Evolutionary conservation across 805 yeast species (phyloP), one percentile per base, ranked within the genome.

Genomic region (Candida chilensis): DNA sequence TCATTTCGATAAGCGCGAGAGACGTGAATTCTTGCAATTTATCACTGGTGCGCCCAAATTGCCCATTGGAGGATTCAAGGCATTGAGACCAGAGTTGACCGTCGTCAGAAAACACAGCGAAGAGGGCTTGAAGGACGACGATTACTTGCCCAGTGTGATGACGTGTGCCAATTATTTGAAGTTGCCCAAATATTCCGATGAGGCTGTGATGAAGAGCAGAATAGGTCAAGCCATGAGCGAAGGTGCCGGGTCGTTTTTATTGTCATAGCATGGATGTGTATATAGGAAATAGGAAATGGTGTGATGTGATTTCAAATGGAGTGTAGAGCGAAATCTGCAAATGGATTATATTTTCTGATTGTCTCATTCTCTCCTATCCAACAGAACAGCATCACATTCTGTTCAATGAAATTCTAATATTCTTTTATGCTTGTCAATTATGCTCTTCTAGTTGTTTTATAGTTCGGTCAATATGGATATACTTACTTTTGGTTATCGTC

Each of bases 161-260:
- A 90, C 98, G 0, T 90, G 98, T 61, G 96, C 94, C 3, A 90
- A 90, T 49, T 92, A 90, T 48, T 64, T 90, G 40, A 90, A 90
- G 50, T 58, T 92, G 14, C 97, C 98, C 4, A 72, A 81, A 38
- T 92, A 90, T 48, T 68, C 85, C 3, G 58, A 70, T 20, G 68
- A 65, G 35, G 75, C 64, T 12, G 53, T 83, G 2, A 67, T 92
- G 78, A 59, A 51, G 29, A 48, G 60, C 19, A 62, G 81, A 31
- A 54, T 92, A 5, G 30, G 54, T 9, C 80, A 73, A 36, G 96
- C 97, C 0, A 73, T 87, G 45, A 64, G 62, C 4, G 96, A 90
- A 42, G 98, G 98, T 16, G 79, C 88, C 1, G 90, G 85, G 19
- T 83, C 94, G 1, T 88, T 88, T 52, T 64, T 84, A 24, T 62